These are phyloP conservation scores for Gaertneriomyces semiglobifer DNA, from an alignment of 192 early-diverging fungal species.

Conservation along the genomic window DNA sequence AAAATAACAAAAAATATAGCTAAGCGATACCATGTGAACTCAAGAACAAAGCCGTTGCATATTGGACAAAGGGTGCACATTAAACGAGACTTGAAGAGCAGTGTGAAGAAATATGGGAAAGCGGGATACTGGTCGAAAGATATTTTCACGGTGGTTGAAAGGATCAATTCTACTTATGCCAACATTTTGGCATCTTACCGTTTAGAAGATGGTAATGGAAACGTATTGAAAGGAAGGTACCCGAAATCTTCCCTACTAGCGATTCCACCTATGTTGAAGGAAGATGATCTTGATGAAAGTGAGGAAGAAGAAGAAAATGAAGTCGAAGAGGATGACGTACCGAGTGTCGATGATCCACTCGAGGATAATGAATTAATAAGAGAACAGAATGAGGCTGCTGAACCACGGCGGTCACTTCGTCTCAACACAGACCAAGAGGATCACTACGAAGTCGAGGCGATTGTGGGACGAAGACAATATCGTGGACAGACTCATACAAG, in stretches of 20 bases:
- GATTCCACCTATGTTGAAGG: neutral
- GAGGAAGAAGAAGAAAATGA: neutral
- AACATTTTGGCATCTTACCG: no score
- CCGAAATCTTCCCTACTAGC: neutral
- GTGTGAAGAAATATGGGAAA: neutral
- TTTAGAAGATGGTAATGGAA: no score
- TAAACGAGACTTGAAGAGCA: neutral
- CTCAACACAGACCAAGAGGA: no score
- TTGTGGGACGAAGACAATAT: no score
- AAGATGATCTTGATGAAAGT: neutral
- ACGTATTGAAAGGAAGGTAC: no score
- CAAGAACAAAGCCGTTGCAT: neutral
- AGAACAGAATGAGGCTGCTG: no score
- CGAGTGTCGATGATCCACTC: neutral
- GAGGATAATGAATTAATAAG: conserved; percentile 6
- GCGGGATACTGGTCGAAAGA: neutral
- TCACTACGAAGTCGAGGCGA: no score
- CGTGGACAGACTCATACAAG: no score
- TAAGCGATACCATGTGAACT: neutral
- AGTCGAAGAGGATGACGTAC: neutral
- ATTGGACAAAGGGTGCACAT: no score
- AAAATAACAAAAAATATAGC: conserved; percentile 3
- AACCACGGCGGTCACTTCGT: no score
- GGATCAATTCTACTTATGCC: no score
- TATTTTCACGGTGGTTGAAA: no score